Evolutionary conservation across 2,329 filamentous ascomycete species (phyloP), one percentile per base, ranked within the genome.

Genomic region (Nannizzia gypsea): DNA sequence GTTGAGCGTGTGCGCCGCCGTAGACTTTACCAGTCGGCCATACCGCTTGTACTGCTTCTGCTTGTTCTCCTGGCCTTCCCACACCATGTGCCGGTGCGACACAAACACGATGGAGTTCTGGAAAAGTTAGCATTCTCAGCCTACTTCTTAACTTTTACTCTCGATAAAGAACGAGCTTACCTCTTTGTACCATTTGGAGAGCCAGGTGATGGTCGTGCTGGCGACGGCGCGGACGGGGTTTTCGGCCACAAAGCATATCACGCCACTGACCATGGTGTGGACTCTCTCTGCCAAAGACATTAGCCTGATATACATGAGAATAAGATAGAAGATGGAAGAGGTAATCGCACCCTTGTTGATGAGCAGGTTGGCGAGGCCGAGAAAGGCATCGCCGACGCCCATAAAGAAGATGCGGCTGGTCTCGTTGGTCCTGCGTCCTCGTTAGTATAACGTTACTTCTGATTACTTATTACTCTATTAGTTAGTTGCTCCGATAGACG

Each of bases 341-440:
- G 46, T 48, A 2, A 54, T 65, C 72, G 61, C 78, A 89, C 88
- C 84, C 76, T 90, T 80, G 66, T 86, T 86, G 8, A 86, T 86
- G 4, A 97, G 78, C 3, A 97, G 81, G 60, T 91, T 82, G 61
- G 93, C 86, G 55, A 96, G 82, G 1, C 89, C 90, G 2, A 88
- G 78, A 68, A 93, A 95, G 1, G 93, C 89, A 66, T 90, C 86
- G n/a, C 93, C 93, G 1, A 95, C 84, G 0, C 93, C 92, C 69
- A 99, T 80, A 22, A 99, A 78, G 69, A 95, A 88, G 15, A 97
- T 83, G 58, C 92, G 83, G 4, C 86, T 84, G 0, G 82, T 79
- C 1, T 86, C 78, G 59, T 77, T 81, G 57, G 85, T 85, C 34
- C 88, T 79, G 59, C 58, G 64, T 59, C n/a, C n/a, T 17, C 20